Base-by-base conservation (phyloP, 805 yeast species). In the Dipodascus albidus region DNA sequence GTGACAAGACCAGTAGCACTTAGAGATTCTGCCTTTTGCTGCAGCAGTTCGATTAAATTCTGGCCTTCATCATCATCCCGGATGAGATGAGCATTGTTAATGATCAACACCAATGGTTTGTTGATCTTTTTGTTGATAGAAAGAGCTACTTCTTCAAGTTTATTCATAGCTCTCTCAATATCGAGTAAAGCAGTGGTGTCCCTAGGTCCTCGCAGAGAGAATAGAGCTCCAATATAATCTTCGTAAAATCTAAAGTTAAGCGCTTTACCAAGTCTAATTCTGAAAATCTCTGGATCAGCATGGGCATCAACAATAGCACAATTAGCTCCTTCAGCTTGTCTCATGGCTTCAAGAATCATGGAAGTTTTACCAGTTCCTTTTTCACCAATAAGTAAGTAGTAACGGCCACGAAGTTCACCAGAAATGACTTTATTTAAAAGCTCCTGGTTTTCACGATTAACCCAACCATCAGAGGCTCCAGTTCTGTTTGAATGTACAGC, bases 341-440 rank as follows among this genome's bases (percentile, higher is more conserved):
- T 76, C 73, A 87, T 78, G 1, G 88, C 77, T 58, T 86, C 88
- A 60, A 84, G 67, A 15, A 87, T 73, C 71, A 87, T 75, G 0
- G 91, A 82, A 0, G 89, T 82, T 63, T 86, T 86, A 1, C 95
- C 95, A 0, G 93, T 86, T 0, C 95, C 95, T 64, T 87, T 86
- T 64, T 86, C 95, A 27, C 95, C 95, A 44, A 87, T 77, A 9
- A 87, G 63, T 50, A 87, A 68, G 62, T 79, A 83, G 67, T 86
- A 87, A 17, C 91, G 66, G 0, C 95, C 95, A 3, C 67, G 67
- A 1, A 77, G 69, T n/a, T 74, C 67, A 1, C 95, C 95, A 6
- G 75, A 64, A 2, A 87, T 74, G 24, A 86, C 80, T 38, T 77
- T 80, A 66, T 87, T 87, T 31, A 86, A 64, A 6, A 80, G 62